A percentile compares a stretch with the other conserved stretches of the same genome.
phyloP scores from a whole-genome alignment of 805 yeast species.

The Henningerozyma blattae region DNA sequence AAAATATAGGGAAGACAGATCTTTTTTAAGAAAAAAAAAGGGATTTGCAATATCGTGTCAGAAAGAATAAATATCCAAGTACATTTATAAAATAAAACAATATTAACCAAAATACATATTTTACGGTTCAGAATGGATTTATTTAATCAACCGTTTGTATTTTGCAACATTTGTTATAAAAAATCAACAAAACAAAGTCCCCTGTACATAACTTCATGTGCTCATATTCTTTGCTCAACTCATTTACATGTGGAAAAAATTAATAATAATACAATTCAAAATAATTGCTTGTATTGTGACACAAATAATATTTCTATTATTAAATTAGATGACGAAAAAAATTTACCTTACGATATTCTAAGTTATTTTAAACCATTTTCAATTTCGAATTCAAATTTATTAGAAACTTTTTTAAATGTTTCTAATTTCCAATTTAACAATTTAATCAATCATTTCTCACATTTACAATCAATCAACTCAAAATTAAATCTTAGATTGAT shows the following conservation, averaged over 20 bases:
- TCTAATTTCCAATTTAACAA: slow-evolving; percentile 21
- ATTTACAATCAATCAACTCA: slow-evolving; percentile 14
- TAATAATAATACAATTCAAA: no score
- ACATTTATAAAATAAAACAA: no score
- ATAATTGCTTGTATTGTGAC: slow-evolving; percentile 12
- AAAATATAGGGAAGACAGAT: no score
- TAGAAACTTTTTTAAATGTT: slow-evolving; percentile 18
- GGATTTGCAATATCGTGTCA: no score
- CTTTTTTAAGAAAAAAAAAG: no score
- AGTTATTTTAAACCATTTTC: slow-evolving; percentile 20
- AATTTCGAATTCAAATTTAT: no score
- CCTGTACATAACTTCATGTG: slow-evolving; percentile 27
- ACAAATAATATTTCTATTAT: slow-evolving; percentile 13
- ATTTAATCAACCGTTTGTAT: slow-evolving; percentile 21
- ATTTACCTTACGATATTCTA: slow-evolving; percentile 14
- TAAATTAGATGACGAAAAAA: slow-evolving; percentile 8
- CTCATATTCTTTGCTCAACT: slow-evolving; percentile 26
- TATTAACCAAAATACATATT: no score
- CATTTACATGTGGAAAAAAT: no score
- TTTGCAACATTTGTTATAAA: slow-evolving; percentile 25
- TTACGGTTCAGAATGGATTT: no score
- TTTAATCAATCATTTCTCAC: slow-evolving; percentile 13
- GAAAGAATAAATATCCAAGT: no score
- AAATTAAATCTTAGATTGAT: slow-evolving; percentile 17
- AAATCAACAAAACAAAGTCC: slow-evolving; percentile 11